Evolutionary conservation across 441 rosid genomes (phyloP).

Genomic region (Eutrema salsugineum): DNA sequence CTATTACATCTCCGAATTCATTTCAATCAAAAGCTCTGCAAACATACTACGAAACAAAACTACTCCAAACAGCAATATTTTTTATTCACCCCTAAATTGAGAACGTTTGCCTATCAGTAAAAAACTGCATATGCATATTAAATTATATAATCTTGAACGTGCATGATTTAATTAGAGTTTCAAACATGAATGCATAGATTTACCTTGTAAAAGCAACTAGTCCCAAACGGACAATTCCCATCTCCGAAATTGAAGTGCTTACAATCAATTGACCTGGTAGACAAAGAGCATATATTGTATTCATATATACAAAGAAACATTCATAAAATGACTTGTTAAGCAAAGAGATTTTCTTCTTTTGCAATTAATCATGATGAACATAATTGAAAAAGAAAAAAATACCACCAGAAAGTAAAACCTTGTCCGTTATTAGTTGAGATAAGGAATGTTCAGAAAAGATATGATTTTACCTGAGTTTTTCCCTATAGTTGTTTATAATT

Average conservation of each 20-base stretch:
- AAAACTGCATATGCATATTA: no score
- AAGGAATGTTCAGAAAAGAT: background rate
- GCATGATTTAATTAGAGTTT: slow-evolving; percentile 1
- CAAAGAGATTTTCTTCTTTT: background rate
- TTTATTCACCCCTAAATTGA: no score
- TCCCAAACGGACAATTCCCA: slow-evolving; percentile 93
- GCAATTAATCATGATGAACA: slow-evolving; percentile 5
- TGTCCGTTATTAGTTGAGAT: background rate
- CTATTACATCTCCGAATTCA: background rate
- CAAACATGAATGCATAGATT: background rate
- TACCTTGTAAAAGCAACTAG: slow-evolving; percentile 98
- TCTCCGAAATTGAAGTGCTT: slow-evolving; percentile 92
- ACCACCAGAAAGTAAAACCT: background rate
- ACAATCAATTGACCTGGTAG: slow-evolving; percentile 81
- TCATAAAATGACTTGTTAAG: background rate
- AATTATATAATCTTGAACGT: no score
- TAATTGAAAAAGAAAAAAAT: background rate
- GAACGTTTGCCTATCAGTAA: no score
- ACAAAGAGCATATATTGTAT: slow-evolving; percentile 3
- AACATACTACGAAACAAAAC: no score
- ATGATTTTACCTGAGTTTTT: slow-evolving; percentile 65
- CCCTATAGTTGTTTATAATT: slow-evolving; percentile 79
- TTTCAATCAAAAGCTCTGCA: background rate
- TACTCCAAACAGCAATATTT: no score
- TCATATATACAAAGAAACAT: background rate